Conservation (phyloP, 306 rosid species). For the Styphnolobium japonicum region DNA sequence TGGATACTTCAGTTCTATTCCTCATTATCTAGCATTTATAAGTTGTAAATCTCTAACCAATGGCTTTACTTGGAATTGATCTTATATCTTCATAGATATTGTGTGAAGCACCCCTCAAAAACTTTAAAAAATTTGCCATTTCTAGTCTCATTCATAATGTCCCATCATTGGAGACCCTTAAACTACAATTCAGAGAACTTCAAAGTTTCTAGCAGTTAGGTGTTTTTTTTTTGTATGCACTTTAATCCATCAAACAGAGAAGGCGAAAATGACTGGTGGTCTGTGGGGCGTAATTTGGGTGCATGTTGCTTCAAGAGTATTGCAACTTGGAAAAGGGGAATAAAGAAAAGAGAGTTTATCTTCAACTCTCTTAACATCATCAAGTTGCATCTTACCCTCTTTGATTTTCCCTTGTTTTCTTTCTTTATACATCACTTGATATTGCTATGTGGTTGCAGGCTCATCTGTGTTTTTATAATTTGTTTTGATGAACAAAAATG, state of each 20-base stretch:
- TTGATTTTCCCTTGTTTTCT: neutral
- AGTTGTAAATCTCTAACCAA: neutral
- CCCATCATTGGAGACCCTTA: neutral
- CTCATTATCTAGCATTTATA: neutral
- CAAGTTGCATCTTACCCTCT: neutral
- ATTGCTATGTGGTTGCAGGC: neutral
- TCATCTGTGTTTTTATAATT: neutral
- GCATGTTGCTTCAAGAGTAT: too few species aligned
- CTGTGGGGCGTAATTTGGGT: neutral
- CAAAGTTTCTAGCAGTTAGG: too few species aligned
- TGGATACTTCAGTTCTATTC: neutral
- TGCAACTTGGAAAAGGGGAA: neutral
- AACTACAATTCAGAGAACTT: too few species aligned
- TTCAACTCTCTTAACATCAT: neutral
- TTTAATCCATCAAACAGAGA: neutral
- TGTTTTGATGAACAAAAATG: neutral
- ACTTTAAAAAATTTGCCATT: neutral
- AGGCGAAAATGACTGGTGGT: neutral
- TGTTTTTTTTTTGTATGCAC: neutral
- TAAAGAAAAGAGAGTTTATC: neutral
- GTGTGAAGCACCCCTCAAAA: too few species aligned
- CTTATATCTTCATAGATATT: too few species aligned
- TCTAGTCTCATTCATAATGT: neutral
- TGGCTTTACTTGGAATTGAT: neutral
- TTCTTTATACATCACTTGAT: neutral